Evolutionary conservation across 768 basidiomycete genomes (phyloP), one percentile per base, ranked within the genome.

Genomic region (Boletus reticuloceps): DNA sequence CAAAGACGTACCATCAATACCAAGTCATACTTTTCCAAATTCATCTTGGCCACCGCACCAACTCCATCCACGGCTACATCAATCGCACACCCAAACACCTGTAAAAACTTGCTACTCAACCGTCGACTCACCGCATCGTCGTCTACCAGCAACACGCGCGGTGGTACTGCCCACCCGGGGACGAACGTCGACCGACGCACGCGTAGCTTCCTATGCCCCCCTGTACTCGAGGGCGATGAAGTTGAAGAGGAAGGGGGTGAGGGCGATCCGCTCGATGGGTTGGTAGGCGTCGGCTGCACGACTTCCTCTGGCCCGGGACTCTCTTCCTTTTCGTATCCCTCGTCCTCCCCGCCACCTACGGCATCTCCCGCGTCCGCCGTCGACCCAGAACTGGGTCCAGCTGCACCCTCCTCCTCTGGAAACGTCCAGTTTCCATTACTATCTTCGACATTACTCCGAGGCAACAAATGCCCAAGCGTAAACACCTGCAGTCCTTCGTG

Each of bases 51-150:
- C 51, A 98, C 94, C 0, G 96, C 96, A 2, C 84, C 85, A 6
- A 92, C 82, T 0, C 95, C 96, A 68, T 98, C 94, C 37, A 94
- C 91, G 2, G 94, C 96, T 39, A 96, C 89, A 63, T 98, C 96
- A 53, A 89, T 94, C 63, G 86, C 85, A 71, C 95, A 97, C 38
- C 96, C 96, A 72, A 95, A 94, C 42, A 97, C 90, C 74, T 96
- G 89, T 68, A 98, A 71, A 69, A 98, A 96, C 75, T 95, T 97
- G 77, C 85, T 89, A 58, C 89, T 88, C 54, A 98, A 73, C 67
- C 86, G 88, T 54, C 95, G 74, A 69, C 88, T 94, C 27, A 98
- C 94, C 6, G 87, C 87, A 65, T 98, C 96, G 71, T 98, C 96
- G 70, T 98, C 96, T 11, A 98, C 96, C 9, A 98, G 80, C 48